Percentiles rank a stretch among this genome's conserved stretches.
phyloP scores from a whole-genome alignment of 2,329 filamentous ascomycete species.

The Phaeosphaeria sp. region DNA sequence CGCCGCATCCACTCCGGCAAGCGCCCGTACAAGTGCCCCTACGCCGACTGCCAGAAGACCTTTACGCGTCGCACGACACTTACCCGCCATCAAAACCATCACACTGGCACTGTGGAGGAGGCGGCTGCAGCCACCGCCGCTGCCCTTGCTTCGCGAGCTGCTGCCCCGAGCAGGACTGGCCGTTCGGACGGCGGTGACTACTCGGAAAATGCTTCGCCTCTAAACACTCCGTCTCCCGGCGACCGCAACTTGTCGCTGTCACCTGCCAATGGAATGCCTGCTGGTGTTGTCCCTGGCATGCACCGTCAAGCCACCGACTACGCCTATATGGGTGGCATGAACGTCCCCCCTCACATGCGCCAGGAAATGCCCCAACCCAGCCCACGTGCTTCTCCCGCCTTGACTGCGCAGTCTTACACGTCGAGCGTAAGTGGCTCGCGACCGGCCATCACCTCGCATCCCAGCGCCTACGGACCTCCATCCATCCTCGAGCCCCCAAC shows the following conservation, averaged over 20 bases:
- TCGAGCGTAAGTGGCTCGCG: slow-evolving; percentile 59
- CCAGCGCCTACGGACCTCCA: slow-evolving; percentile 79
- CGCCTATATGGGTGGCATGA: slow-evolving; percentile 77
- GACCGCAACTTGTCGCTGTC: slow-evolving; percentile 82
- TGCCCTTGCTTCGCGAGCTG: slow-evolving; percentile 69
- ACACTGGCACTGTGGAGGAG: slow-evolving; percentile 93
- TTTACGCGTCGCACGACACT: slow-evolving; percentile 95
- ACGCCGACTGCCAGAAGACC: slow-evolving; percentile 96
- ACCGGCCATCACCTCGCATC: slow-evolving; percentile 80
- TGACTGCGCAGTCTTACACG: slow-evolving; percentile 69
- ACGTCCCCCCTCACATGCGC: slow-evolving; percentile 83
- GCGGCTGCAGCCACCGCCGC: slow-evolving; percentile 88
- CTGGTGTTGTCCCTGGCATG: slow-evolving; percentile 67
- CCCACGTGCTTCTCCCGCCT: slow-evolving; percentile 67
- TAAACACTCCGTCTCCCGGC: slow-evolving; percentile 83
- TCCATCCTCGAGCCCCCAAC: slow-evolving; percentile 82
- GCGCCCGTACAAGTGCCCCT: slow-evolving; percentile 95
- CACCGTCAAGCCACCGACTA: slow-evolving; percentile 73
- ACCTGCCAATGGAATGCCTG: slow-evolving; percentile 74
- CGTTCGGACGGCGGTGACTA: slow-evolving; percentile 75
- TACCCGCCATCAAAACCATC: slow-evolving; percentile 93
- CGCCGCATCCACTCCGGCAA: slow-evolving; percentile 95
- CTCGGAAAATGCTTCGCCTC: slow-evolving; percentile 74
- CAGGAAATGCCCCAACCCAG: slow-evolving; percentile 74
- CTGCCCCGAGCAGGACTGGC: slow-evolving; percentile 56